Conservation (phyloP, 768 basidiomycete genomes). For the Suillus subalutaceus region DNA sequence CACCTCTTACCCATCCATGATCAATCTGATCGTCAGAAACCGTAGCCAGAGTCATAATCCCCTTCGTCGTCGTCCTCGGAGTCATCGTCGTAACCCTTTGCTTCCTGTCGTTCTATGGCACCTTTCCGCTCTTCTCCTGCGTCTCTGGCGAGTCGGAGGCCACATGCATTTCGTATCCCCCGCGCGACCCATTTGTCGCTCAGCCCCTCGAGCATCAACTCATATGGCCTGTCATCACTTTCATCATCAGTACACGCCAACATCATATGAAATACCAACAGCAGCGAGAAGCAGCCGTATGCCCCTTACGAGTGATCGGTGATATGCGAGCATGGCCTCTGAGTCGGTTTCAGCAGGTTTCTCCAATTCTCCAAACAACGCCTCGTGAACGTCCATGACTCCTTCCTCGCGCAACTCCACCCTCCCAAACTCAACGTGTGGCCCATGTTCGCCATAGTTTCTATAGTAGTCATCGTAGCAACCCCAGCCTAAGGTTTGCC, state of each 20-base stretch:
- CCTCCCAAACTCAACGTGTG: not conserved
- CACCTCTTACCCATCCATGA: not conserved
- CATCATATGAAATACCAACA: not conserved
- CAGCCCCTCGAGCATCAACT: not conserved
- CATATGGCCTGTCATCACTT: not conserved
- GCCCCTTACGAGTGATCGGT: not conserved
- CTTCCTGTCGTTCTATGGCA: not conserved
- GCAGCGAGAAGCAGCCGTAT: not conserved
- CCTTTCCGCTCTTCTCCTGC: slow-evolving; percentile 4
- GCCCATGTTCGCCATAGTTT: not conserved
- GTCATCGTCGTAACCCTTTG: not conserved
- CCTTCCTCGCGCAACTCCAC: not conserved
- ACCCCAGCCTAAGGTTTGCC: not conserved
- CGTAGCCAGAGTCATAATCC: not conserved
- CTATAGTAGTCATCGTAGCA: not conserved
- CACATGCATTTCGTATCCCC: slow-evolving; percentile 18
- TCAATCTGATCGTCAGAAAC: not conserved
- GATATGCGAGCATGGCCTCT: not conserved
- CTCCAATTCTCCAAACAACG: not conserved
- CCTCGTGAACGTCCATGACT: not conserved
- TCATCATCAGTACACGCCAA: not conserved
- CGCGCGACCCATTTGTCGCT: slow-evolving; percentile 8
- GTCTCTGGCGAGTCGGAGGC: slow-evolving; percentile 14
- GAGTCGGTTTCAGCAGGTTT: not conserved
- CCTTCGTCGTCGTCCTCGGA: not conserved